Conservation (phyloP, 768 basidiomycete genomes). For the Leccinum arenicola region DNA sequence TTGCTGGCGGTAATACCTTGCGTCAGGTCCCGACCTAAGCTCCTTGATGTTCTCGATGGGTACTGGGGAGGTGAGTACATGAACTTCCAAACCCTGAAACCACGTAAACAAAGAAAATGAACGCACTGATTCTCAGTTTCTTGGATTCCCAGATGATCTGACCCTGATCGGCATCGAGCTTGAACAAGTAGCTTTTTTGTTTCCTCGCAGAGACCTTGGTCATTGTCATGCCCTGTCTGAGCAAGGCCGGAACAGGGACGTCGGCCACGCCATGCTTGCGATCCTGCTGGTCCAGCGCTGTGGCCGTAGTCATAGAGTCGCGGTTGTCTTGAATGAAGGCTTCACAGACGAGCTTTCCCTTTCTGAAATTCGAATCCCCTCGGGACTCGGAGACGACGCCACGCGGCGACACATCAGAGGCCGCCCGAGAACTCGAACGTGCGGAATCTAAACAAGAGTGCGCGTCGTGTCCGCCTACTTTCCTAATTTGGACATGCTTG, state of each 20-base stretch:
- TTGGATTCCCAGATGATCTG: slow-evolving; percentile 79
- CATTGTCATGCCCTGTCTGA: slow-evolving; percentile 70
- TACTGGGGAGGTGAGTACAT: slow-evolving; percentile 43
- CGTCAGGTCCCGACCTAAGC: slow-evolving; percentile 70
- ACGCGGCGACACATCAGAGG: not conserved
- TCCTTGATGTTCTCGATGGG: slow-evolving; percentile 87
- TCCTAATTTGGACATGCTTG: slow-evolving; percentile 23
- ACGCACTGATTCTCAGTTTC: slow-evolving; percentile 62
- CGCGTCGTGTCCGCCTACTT: slow-evolving; percentile 4
- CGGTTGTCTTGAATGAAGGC: too few species aligned
- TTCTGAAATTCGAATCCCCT: too few species aligned
- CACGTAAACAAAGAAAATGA: not conserved
- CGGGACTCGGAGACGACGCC: too few species aligned
- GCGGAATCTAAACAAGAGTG: not conserved
- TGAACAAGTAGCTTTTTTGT: slow-evolving; percentile 67
- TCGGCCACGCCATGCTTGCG: slow-evolving; percentile 28
- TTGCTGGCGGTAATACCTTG: slow-evolving; percentile 67
- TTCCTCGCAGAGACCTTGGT: slow-evolving; percentile 81
- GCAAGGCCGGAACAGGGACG: slow-evolving; percentile 50
- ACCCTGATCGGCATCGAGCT: slow-evolving; percentile 76
- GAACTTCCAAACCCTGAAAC: too few species aligned
- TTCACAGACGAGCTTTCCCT: too few species aligned
- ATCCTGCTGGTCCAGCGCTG: slow-evolving; percentile 9
- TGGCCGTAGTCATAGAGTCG: not conserved
- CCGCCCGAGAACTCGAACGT: not conserved